phyloP scores from a whole-genome alignment of 2,329 filamentous ascomycete species.

The Colletotrichum cordylinicola region DNA sequence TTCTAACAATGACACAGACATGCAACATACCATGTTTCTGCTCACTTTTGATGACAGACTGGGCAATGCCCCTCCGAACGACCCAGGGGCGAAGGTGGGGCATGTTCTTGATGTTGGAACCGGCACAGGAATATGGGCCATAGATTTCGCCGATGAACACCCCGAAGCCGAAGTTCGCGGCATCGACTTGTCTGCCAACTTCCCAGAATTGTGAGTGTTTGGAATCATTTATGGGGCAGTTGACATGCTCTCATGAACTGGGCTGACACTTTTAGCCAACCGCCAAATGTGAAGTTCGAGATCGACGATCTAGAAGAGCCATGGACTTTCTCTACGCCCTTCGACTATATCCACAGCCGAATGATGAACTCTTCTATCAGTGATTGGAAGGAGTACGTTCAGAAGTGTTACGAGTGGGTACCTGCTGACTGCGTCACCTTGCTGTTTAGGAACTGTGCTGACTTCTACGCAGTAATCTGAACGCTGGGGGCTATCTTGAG shows the following conservation, averaged over 20 bases:
- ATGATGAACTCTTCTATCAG: not conserved
- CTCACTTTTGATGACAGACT: slow-evolving; percentile 36
- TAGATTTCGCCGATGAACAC: slow-evolving; percentile 44
- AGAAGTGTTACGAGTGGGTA: slow-evolving; percentile 39
- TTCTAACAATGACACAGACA: slow-evolving; percentile 23
- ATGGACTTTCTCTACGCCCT: slow-evolving; percentile 32
- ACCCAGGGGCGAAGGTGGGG: slow-evolving; percentile 21
- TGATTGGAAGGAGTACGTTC: not conserved
- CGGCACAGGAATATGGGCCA: slow-evolving; percentile 51
- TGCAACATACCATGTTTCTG: slow-evolving; percentile 39
- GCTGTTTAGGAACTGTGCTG: too few relatives aligned
- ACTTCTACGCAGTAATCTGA: too few relatives aligned
- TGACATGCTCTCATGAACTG: too few relatives aligned
- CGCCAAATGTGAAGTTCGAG: slow-evolving; percentile 50
- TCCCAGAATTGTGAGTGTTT: slow-evolving; percentile 34
- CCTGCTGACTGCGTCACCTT: too few relatives aligned
- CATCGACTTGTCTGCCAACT: slow-evolving; percentile 45
- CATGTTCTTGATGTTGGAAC: slow-evolving; percentile 51
- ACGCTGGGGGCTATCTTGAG: too few relatives aligned
- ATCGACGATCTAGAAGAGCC: slow-evolving; percentile 39
- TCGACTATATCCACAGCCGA: slow-evolving; percentile 1
- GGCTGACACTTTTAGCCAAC: too few relatives aligned
- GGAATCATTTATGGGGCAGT: too few relatives aligned
- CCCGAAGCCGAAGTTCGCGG: slow-evolving; percentile 32
- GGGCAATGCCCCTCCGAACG: slow-evolving; percentile 28